Percentiles rank a stretch among this genome's conserved stretches.
Conservation (phyloP, 1,284 basidiomycete species). For the Golubevia sp. region DNA sequence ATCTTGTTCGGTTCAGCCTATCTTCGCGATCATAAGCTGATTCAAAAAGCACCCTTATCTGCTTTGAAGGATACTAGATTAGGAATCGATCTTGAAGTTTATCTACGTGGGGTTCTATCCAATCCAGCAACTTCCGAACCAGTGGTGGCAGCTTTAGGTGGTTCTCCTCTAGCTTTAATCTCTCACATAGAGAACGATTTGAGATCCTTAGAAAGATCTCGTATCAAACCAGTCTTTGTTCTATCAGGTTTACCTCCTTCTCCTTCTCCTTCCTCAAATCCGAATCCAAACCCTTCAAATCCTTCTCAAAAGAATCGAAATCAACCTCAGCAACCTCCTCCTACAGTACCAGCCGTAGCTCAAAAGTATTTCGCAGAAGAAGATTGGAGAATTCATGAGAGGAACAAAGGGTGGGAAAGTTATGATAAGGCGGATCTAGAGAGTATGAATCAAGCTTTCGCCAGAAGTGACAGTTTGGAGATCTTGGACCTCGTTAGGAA, state of each 20-base stretch:
- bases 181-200: conserved; percentile 86
- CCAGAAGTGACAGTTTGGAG: conserved; percentile 74
- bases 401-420: conserved; percentile 49
- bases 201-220: conserved; percentile 82
- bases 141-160: conserved; percentile 89
- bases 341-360: conserved; percentile 1
- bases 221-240: conserved; percentile 96
- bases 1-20: conserved; percentile 68
- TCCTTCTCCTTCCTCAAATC: conserved; percentile 12
- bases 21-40: conserved; percentile 82
- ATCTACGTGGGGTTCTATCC: conserved; percentile 80
- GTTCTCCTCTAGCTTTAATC: conserved; percentile 75
- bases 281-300: conserved; percentile 7
- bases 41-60: conserved; percentile 79
- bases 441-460: conserved; percentile 1
- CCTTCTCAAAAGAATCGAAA: conserved; percentile 54
- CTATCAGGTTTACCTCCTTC: conserved; percentile 79
- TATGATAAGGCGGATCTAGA: conserved; percentile 46
- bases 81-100: conserved; percentile 93
- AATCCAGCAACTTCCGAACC: conserved; percentile 79
- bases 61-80: conserved; percentile 88
- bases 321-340: conserved; percentile 59
- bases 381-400: conserved; percentile 42
- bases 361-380: conserved; percentile 40
- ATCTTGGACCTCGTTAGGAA: conserved; percentile 86